Base-by-base conservation (phyloP, 176 grass and related monocot genomes). In the Thinopyrum elongatum region DNA sequence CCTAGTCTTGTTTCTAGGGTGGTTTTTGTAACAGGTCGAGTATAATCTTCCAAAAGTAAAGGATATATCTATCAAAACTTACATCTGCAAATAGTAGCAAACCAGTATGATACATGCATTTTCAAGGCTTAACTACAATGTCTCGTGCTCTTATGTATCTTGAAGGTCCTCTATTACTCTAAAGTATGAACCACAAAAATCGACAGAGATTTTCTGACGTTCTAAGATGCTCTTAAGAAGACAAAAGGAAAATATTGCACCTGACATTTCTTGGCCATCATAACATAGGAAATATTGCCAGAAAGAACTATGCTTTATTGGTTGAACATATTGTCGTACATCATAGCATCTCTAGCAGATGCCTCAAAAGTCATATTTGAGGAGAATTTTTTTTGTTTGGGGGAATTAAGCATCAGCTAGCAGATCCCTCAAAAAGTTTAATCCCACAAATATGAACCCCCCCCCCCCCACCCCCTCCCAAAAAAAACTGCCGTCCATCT, bases 231-330 rank as follows among this genome's bases (percentile, higher is more conserved):
- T 77, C 49, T 26, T 22, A 78, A 14, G 4, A 73, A 60, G n/a
- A 41, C 0, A 2, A 5, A 63, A 33, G 60, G 14, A 69, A 68
- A 61, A 61, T 58, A 6, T 47, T 34, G 46, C 61, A 82, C 8
- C 71, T 30, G 16, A 4, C 25, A 80, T 81, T 77, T 81, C 26
- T 60, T 80, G 28, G 38, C 29, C 33, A 33, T 59, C 21, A 16
- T 27, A 28, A 76, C 42, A 58, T 12, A 9, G 3, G 66, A 59
- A 60, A 82, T 33, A 49, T 22, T 78, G 7, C 22, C 36, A 12
- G 26, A 83, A 88, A 36, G 19, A 68, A 61, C 36, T 10, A 83
- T 60, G 8, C 47, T 77, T 65, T 10, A 69, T 34, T 69, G 67
- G 10, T 46, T 49, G 28, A 71, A 78, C 47, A 88, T 6, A 51